Evolutionary conservation across 805 yeast species (phyloP), one percentile per base, ranked within the genome.

Genomic region (Wickerhamiella cacticola): DNA sequence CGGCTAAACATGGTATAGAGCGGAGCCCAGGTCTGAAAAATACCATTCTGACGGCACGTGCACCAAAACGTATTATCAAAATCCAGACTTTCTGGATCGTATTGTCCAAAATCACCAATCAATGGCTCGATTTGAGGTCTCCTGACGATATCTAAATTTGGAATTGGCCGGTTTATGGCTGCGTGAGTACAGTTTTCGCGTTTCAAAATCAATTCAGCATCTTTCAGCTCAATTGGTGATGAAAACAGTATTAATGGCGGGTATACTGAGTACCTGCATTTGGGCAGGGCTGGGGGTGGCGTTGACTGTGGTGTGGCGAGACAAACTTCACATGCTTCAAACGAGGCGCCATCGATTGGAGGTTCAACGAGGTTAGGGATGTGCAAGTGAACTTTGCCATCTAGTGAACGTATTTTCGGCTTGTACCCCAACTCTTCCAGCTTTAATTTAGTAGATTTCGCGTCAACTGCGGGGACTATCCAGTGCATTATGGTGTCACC

Each of bases 21-120:
- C 1, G 95, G 95, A 5, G 89, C 84, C 95, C 95, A 85, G 8
- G 73, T 70, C 57, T 85, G 95, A 52, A 60, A 67, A 2, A 85
- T 76, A 1, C 86, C 87, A 60, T 86, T 83, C 56, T 85, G 95
- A 2, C 68, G 63, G 1, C 71, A 70, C 9, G 69, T 62, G 55
- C 87, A 82, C 95, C 95, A 85, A 55, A 85, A 74, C 0, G 83
- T 81, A 1, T 39, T n/a, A 0, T 56, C 59, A 1, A 52, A 39
- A 5, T 44, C 42, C 6, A 31, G 36, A 4, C 22, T 21, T 5
- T 31, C 38, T 2, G 46, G 46, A 1, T 52, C 46, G 23, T 51
- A 52, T 1, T 62, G 58, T 0, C 84, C 86, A 62, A 82, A 81
- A 45, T 77, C 75, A 0, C 94, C 94, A 56, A 68, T 68, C 2